Evolutionary conservation across 2,329 filamentous ascomycete genomes (phyloP).

Genomic region (Xylaria sp.): DNA sequence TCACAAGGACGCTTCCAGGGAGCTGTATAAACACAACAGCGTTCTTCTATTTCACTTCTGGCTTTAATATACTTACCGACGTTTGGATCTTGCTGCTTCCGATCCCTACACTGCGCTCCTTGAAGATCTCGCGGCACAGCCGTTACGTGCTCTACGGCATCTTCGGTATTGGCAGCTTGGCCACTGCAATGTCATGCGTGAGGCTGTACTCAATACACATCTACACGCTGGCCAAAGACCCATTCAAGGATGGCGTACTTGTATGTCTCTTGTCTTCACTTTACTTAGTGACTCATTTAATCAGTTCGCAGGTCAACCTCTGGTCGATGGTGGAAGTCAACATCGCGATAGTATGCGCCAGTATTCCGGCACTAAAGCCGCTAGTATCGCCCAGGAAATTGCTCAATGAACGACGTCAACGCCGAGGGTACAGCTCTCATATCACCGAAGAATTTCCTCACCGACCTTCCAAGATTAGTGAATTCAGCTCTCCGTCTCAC

Average conservation of each 20-base stretch:
- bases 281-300: background rate
- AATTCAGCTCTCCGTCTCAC: conserved; percentile 27
- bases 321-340: conserved; percentile 58
- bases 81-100: conserved; percentile 52
- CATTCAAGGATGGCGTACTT: conserved; percentile 43
- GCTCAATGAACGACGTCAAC: conserved; percentile 23
- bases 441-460: conserved; percentile 23
- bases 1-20: conserved; percentile 39
- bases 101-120: conserved; percentile 49
- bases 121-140: conserved; percentile 54
- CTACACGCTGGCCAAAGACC: conserved; percentile 45
- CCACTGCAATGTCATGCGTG: conserved; percentile 46
- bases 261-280: conserved; percentile 17
- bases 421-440: conserved; percentile 28
- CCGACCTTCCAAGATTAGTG: conserved; percentile 23
- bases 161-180: conserved; percentile 49
- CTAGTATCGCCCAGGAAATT: conserved; percentile 47
- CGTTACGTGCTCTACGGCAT: conserved; percentile 56
- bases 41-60: conserved; percentile 51
- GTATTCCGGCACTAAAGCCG: conserved; percentile 56
- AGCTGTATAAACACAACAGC: conserved; percentile 49
- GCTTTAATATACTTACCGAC: conserved; percentile 55
- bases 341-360: conserved; percentile 55
- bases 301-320: conserved; percentile 41
- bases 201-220: conserved; percentile 48